phyloP scores from a whole-genome alignment of 106 monocot species.

The Acorus calamus region DNA sequence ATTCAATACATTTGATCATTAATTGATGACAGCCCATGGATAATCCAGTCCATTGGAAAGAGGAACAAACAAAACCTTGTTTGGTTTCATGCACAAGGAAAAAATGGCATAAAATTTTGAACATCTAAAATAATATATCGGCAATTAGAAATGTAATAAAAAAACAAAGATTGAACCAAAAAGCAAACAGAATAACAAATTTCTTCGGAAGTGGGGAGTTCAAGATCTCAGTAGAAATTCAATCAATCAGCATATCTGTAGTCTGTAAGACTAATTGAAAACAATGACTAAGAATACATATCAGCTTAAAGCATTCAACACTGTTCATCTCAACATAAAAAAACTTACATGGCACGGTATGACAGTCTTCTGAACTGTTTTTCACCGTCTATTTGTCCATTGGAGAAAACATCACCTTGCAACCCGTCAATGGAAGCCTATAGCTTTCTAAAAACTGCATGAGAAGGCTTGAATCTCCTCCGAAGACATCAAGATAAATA shows the following conservation, averaged over 20 bases:
- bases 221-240: too few relatives aligned
- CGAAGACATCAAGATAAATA: conserved; percentile 77
- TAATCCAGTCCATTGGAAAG: too few relatives aligned
- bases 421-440: conserved; percentile 46
- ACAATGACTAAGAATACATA: background rate
- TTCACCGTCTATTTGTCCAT: conserved; percentile 8
- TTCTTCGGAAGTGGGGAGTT: too few relatives aligned
- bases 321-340: background rate
- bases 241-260: background rate
- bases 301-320: background rate
- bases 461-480: conserved; percentile 61
- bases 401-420: conserved; percentile 1
- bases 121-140: too few relatives aligned
- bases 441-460: conserved; percentile 63
- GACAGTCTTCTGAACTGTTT: conserved; percentile 59
- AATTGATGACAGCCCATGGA: too few relatives aligned
- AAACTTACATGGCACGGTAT: conserved; percentile 86
- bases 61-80: too few relatives aligned
- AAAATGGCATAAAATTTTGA: too few relatives aligned
- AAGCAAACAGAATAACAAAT: too few relatives aligned
- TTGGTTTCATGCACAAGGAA: too few relatives aligned
- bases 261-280: background rate
- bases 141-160: too few relatives aligned
- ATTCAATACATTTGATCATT: too few relatives aligned
- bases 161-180: too few relatives aligned